These are phyloP conservation scores for Paraglomus occultum DNA, from an alignment of 192 early-diverging fungal species.

Conservation along the genomic window DNA sequence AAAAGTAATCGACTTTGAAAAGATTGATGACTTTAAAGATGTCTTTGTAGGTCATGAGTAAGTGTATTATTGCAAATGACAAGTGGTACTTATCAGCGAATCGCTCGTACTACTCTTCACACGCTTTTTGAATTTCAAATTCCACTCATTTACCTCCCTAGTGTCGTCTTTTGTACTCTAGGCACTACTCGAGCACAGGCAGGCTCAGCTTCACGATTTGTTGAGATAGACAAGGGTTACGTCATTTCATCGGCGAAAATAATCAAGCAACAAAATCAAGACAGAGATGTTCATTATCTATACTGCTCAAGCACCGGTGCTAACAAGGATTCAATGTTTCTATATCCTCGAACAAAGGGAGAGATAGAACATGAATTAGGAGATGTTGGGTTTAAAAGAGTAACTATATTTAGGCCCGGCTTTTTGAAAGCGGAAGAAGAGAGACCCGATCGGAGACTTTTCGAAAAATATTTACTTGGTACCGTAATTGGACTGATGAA, in stretches of 20 bases:
- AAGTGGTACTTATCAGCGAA: slow-evolving; percentile 13
- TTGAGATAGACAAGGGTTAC: slow-evolving; percentile 79
- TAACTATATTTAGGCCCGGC: slow-evolving; percentile 63
- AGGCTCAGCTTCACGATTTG: slow-evolving; percentile 64
- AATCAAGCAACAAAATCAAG: slow-evolving; percentile 51
- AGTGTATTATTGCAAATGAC: slow-evolving; percentile 19
- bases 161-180: slow-evolving; percentile 69
- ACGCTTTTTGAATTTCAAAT: slow-evolving; percentile 24
- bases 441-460: slow-evolving; percentile 4
- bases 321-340: slow-evolving; percentile 55
- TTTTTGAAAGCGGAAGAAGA: slow-evolving; percentile 48
- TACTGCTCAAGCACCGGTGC: slow-evolving; percentile 54
- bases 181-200: slow-evolving; percentile 68
- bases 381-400: slow-evolving; percentile 59
- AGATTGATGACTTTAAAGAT: slow-evolving; percentile 44
- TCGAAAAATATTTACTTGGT: not conserved
- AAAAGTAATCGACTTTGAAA: slow-evolving; percentile 73
- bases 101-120: slow-evolving; percentile 9
- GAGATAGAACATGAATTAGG: slow-evolving; percentile 68
- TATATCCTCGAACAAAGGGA: slow-evolving; percentile 77
- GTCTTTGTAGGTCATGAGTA: slow-evolving; percentile 50
- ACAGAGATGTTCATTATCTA: slow-evolving; percentile 47
- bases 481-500: not conserved
- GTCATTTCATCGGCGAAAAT: slow-evolving; percentile 63
- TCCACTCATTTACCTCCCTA: slow-evolving; percentile 17